Conservation (phyloP, 2,329 filamentous ascomycete genomes). For the Diaporthe destruens region DNA sequence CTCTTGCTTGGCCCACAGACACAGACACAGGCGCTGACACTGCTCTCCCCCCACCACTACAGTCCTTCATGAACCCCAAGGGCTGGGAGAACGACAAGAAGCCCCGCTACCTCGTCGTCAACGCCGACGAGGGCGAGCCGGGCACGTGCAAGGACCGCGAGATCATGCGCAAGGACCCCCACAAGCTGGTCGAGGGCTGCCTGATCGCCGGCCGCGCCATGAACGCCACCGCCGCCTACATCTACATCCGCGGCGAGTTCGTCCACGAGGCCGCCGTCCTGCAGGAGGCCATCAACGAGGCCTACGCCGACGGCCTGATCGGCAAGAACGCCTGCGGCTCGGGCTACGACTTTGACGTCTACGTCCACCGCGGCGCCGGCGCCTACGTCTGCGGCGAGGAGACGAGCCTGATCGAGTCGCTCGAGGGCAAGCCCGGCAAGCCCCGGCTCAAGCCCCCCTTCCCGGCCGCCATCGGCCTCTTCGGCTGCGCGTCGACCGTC, state of each 20-base stretch:
- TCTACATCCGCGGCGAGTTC: constrained; percentile 99
- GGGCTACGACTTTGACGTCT: constrained; percentile 98
- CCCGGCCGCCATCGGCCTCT: constrained; percentile 95
- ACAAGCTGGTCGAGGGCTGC: constrained; percentile 98
- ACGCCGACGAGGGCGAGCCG: constrained; percentile 98
- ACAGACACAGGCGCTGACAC: constrained; percentile 42
- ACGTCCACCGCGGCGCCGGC: constrained; percentile 94
- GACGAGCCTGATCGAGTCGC: constrained; percentile 96
- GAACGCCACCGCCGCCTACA: constrained; percentile 99
- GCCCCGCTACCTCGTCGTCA: constrained; percentile 96
- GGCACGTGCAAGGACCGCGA: constrained; percentile 99
- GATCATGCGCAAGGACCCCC: constrained; percentile 99
- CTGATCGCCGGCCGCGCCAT: constrained; percentile 95
- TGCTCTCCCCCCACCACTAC: constrained; percentile 43
- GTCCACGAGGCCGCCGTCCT: constrained; percentile 94
- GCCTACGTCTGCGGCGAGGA: constrained; percentile 99
- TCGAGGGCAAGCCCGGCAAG: constrained; percentile 99
- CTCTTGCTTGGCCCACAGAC: constrained; percentile 6
- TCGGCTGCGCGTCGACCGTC: constrained; percentile 97
- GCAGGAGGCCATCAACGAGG: constrained; percentile 96
- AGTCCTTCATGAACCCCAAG: constrained; percentile 99
- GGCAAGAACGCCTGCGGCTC: constrained; percentile 98
- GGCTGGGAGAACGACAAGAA: constrained; percentile 98
- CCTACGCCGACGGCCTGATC: constrained; percentile 92
- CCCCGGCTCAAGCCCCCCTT: constrained; percentile 98